Evolutionary conservation across 2,329 filamentous ascomycete genomes (phyloP).

Genomic region (Microdochium nivale): DNA sequence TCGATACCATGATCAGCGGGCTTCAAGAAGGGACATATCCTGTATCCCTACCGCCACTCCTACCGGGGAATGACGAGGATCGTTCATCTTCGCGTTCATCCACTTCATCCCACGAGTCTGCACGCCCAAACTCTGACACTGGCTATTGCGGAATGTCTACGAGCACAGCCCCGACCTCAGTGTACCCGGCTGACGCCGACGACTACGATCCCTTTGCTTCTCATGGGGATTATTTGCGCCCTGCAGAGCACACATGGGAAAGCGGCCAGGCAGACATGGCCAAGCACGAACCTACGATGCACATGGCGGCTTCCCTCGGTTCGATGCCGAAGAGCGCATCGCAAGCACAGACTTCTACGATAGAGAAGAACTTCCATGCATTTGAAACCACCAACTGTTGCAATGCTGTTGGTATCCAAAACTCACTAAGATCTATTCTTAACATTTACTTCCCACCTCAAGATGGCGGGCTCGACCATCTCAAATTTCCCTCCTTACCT

Average conservation of each 20-base stretch:
- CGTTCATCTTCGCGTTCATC: not conserved
- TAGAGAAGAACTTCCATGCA: constrained; percentile 32
- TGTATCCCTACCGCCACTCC: constrained; percentile 9
- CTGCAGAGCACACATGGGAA: not conserved
- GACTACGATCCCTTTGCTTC: constrained; percentile 40
- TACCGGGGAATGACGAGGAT: constrained; percentile 6
- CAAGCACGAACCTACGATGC: constrained; percentile 1
- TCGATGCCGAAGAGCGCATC: constrained; percentile 12
- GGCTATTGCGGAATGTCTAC: not conserved
- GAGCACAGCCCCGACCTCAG: constrained; percentile 6
- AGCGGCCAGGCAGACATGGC: not conserved
- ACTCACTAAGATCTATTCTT: constrained; percentile 45
- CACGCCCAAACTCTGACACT: not conserved
- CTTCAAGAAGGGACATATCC: constrained; percentile 32
- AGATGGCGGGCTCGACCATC: constrained; percentile 36
- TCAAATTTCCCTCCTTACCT: constrained; percentile 36
- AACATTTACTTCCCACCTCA: constrained; percentile 40
- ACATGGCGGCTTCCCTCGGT: not conserved
- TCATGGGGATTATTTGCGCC: constrained; percentile 11
- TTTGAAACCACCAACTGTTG: constrained; percentile 30
- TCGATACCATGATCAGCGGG: constrained; percentile 37
- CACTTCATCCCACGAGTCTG: not conserved
- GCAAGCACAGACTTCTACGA: constrained; percentile 23
- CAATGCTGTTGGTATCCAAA: constrained; percentile 46
- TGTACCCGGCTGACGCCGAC: constrained; percentile 14